Conservation (phyloP, 768 basidiomycete species). For the Pleurotus platypus region DNA sequence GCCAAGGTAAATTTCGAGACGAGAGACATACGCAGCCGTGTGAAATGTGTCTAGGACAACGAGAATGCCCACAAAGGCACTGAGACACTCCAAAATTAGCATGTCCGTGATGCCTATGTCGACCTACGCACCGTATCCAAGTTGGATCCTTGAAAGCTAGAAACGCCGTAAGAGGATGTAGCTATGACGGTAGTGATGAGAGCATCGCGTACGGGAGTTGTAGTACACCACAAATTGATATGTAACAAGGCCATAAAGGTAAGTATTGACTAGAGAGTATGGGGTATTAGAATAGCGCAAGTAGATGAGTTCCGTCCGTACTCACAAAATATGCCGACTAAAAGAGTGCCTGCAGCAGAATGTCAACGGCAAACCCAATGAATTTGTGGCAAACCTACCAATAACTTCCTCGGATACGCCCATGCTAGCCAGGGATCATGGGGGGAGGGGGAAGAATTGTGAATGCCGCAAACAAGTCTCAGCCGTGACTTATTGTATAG, state of each 20-base stretch:
- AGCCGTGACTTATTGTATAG: too few species aligned
- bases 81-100: background rate
- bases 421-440: background rate
- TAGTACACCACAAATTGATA: slow-evolving; percentile 13
- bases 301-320: background rate
- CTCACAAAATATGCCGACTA: slow-evolving; percentile 20
- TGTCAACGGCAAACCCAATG: background rate
- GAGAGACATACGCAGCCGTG: slow-evolving; percentile 5
- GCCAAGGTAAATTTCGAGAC: too few species aligned
- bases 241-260: slow-evolving; percentile 14
- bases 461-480: too few species aligned
- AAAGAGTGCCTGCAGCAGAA: slow-evolving; percentile 14
- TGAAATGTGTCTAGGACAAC: slow-evolving; percentile 10
- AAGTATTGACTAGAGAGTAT: slow-evolving; percentile 12
- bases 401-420: background rate
- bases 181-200: background rate
- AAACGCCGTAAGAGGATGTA: background rate
- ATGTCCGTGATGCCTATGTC: background rate
- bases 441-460: too few species aligned
- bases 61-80: slow-evolving; percentile 2
- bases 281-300: background rate
- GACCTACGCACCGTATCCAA: slow-evolving; percentile 7
- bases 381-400: background rate
- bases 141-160: slow-evolving; percentile 7
- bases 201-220: slow-evolving; percentile 6